A percentile compares a stretch with the other conserved stretches of the same genome.
Evolutionary conservation across 305 asterid species (phyloP).

Genomic region (Fraxinus albicans): DNA sequence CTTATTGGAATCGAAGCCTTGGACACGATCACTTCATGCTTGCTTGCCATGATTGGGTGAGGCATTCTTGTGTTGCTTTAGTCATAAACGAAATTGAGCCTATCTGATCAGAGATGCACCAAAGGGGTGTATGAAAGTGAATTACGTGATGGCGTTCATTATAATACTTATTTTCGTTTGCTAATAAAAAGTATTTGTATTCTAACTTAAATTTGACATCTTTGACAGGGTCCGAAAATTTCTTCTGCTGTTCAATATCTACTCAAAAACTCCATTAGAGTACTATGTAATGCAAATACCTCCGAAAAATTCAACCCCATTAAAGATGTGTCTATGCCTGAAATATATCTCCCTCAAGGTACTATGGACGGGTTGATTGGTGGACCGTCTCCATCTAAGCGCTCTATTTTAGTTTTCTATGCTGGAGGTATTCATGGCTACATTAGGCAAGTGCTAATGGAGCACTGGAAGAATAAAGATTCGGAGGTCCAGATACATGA

Average conservation of each 20-base stretch:
- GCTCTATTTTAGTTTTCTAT: constrained; percentile 34
- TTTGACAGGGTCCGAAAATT: constrained; percentile 11
- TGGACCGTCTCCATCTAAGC: constrained; percentile 27
- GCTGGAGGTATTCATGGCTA: constrained; percentile 45
- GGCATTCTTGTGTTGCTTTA: neutral
- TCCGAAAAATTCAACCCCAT: constrained; percentile 34
- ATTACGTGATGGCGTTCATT: neutral
- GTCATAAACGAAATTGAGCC: neutral
- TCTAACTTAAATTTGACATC: neutral
- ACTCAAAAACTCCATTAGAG: constrained; percentile 27
- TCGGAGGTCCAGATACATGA: constrained; percentile 34
- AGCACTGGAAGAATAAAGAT: constrained; percentile 46
- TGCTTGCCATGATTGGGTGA: constrained; percentile 57
- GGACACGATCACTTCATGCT: constrained; percentile 54
- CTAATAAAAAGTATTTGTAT: neutral
- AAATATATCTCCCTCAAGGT: constrained; percentile 28
- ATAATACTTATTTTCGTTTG: neutral
- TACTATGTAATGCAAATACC: constrained; percentile 40
- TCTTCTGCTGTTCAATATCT: constrained; percentile 4
- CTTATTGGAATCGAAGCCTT: constrained; percentile 48
- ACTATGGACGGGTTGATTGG: constrained; percentile 9
- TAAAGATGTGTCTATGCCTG: constrained; percentile 38
- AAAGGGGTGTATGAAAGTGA: neutral
- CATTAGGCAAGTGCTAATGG: constrained; percentile 36
- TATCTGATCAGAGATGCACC: neutral